phyloP scores from a whole-genome alignment of 768 basidiomycete genomes.

The Asterophora lycoperdoides region DNA sequence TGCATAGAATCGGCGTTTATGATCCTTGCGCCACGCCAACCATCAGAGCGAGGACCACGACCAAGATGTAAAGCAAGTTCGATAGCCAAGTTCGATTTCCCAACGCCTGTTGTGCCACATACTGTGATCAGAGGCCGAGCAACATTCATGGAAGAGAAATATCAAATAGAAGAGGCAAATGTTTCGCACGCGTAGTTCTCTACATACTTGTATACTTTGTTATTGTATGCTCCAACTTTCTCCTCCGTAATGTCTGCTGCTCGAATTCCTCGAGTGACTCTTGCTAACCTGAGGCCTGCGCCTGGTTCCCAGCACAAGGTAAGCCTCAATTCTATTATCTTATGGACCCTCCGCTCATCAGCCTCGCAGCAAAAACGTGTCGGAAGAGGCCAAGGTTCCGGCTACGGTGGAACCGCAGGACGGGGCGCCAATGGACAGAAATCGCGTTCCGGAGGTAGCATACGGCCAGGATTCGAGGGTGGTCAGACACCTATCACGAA shows the following conservation, averaged over 20 bases:
- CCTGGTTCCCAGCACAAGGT: constrained; percentile 67
- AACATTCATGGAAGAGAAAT: constrained; percentile 26
- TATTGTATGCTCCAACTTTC: constrained; percentile 6
- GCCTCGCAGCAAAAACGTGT: constrained; percentile 80
- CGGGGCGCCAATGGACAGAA: constrained; percentile 96
- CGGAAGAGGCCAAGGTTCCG: constrained; percentile 90
- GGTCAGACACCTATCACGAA: constrained; percentile 94
- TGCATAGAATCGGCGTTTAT: constrained; percentile 99
- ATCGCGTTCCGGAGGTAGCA: constrained; percentile 83
- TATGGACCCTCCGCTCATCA: not conserved
- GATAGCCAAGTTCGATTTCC: constrained; percentile 90
- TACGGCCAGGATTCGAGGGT: constrained; percentile 86
- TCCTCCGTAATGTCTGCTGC: constrained; percentile 31
- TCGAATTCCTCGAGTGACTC: constrained; percentile 43
- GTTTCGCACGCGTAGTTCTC: too few relatives aligned
- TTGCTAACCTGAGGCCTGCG: constrained; percentile 74
- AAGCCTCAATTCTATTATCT: constrained; percentile 5
- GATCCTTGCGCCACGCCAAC: constrained; percentile 64
- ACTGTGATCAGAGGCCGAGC: constrained; percentile 70
- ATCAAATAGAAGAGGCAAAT: not conserved
- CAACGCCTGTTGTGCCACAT: constrained; percentile 93
- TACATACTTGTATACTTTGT: constrained; percentile 2
- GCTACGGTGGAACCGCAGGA: constrained; percentile 88
- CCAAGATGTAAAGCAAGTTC: constrained; percentile 70
- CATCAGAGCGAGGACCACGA: constrained; percentile 27